These are phyloP conservation scores for Beta vulgaris DNA, from an alignment of 148 eudicot genomes.

Conservation along the genomic window DNA sequence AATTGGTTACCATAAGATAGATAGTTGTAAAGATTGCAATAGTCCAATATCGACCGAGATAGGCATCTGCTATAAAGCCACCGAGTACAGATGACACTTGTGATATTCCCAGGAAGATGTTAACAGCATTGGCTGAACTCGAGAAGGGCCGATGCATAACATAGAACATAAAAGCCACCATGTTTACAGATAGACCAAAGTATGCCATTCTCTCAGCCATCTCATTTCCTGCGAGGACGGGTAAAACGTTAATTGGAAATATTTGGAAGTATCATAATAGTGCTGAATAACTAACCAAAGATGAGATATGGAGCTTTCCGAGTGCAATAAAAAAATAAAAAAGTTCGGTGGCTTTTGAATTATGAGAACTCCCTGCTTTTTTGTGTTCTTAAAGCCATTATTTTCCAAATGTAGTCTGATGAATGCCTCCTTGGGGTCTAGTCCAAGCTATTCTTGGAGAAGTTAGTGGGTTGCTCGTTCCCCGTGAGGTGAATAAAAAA, in stretches of 20 bases:
- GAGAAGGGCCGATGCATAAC: conserved; percentile 86
- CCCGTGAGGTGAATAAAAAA: too few relatives aligned
- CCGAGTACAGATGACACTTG: conserved; percentile 90
- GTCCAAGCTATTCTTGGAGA: too few relatives aligned
- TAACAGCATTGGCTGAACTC: conserved; percentile 80
- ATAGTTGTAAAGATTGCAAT: conserved; percentile 85
- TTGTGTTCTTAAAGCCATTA: too few relatives aligned
- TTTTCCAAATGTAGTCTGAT: too few relatives aligned
- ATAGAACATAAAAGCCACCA: conserved; percentile 95
- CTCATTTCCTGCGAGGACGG: conserved; percentile 58
- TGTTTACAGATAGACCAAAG: conserved; percentile 88
- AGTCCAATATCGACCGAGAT: conserved; percentile 94
- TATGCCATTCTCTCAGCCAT: conserved; percentile 98
- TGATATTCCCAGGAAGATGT: conserved; percentile 84
- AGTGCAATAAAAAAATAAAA: too few relatives aligned
- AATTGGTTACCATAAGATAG: conserved; percentile 63
- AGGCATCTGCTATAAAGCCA: conserved; percentile 87
- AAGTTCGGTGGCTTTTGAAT: too few relatives aligned
- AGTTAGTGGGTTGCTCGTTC: too few relatives aligned
- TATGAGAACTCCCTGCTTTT: too few relatives aligned
- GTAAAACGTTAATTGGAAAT: not conserved
- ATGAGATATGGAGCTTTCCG: too few relatives aligned
- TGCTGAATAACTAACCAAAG: conserved; percentile 47
- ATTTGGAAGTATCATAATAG: not conserved
- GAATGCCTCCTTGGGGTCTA: too few relatives aligned